These are phyloP conservation scores for Plasmodium cynomolgi DNA, from an alignment of 169 alveolate species.

Conservation along the genomic window DNA sequence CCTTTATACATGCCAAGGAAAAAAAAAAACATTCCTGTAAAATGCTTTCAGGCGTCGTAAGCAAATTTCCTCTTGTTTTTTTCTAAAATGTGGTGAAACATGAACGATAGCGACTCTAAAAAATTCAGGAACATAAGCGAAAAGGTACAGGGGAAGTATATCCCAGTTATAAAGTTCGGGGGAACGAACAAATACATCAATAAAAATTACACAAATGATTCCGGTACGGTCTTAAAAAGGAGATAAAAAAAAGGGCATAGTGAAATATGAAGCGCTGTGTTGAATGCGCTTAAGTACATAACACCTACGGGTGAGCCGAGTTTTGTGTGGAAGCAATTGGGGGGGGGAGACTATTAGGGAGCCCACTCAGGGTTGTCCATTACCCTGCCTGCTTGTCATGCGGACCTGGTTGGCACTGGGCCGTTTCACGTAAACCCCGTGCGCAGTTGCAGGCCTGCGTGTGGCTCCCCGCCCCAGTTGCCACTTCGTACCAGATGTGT, in stretches of 20 bases:
- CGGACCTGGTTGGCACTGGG: neutral
- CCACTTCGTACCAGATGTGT: neutral
- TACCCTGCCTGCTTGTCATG: neutral
- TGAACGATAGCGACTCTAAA: slow-evolving; percentile 55
- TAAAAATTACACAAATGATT: slow-evolving; percentile 43
- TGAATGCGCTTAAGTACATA: neutral
- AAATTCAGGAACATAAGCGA: slow-evolving; percentile 61
- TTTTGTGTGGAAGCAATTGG: neutral
- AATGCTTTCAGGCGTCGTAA: slow-evolving; percentile 3
- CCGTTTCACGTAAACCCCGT: neutral
- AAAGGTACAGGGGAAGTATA: slow-evolving; percentile 44
- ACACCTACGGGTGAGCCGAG: neutral
- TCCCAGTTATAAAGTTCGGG: slow-evolving; percentile 73
- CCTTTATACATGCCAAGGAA: neutral
- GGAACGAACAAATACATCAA: slow-evolving; percentile 68
- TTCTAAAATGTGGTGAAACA: slow-evolving; percentile 57
- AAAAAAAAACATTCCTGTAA: neutral
- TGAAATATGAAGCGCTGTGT: neutral
- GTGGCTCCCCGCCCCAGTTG: neutral
- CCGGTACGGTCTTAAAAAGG: slow-evolving; percentile 16
- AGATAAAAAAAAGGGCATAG: neutral
- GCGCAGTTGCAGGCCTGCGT: neutral
- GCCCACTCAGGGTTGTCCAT: neutral
- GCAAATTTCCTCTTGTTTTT: neutral
- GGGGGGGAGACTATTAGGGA: neutral